A percentile compares a stretch with the other conserved stretches of the same genome.
These are phyloP conservation scores for Boletus sp. DNA, from an alignment of 768 basidiomycete genomes.

Conservation along the genomic window DNA sequence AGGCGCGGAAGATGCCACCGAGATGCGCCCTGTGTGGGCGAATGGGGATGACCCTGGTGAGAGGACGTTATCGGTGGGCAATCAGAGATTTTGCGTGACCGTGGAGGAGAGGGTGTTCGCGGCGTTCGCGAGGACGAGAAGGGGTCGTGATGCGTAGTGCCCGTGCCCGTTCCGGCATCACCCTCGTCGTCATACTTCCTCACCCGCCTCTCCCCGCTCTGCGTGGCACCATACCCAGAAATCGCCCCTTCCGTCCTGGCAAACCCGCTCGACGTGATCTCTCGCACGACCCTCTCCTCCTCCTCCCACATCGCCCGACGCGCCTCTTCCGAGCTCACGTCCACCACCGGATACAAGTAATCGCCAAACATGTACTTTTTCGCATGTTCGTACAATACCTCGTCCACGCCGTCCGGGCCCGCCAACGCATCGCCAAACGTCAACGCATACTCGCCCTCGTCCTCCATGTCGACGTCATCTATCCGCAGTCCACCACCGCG, in stretches of 20 bases:
- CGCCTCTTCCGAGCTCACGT: constrained; percentile 64
- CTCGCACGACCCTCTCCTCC: constrained; percentile 30
- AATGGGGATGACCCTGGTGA: neutral
- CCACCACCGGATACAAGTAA: constrained; percentile 87
- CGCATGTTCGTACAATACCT: constrained; percentile 73
- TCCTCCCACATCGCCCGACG: constrained; percentile 30
- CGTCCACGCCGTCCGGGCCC: constrained; percentile 66
- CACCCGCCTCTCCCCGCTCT: constrained; percentile 5
- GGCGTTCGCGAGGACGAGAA: neutral
- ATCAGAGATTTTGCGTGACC: constrained; percentile 4
- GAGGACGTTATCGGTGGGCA: constrained; percentile 10
- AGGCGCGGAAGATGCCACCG: constrained; percentile 11
- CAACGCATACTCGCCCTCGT: constrained; percentile 35
- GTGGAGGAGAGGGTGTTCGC: constrained; percentile 10
- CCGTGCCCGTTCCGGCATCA: constrained; percentile 17
- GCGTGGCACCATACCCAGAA: constrained; percentile 30
- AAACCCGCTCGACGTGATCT: constrained; percentile 17
- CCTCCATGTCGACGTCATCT: constrained; percentile 34
- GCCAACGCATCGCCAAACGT: constrained; percentile 27
- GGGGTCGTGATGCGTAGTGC: neutral
- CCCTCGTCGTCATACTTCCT: constrained; percentile 6
- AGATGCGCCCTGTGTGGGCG: constrained; percentile 2
- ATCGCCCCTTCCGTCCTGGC: neutral
- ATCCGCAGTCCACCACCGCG: constrained; percentile 14
- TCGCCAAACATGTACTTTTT: constrained; percentile 84